Evolutionary conservation across 163 green algal species (phyloP).

Genomic region (Scenedesmus sp.): DNA sequence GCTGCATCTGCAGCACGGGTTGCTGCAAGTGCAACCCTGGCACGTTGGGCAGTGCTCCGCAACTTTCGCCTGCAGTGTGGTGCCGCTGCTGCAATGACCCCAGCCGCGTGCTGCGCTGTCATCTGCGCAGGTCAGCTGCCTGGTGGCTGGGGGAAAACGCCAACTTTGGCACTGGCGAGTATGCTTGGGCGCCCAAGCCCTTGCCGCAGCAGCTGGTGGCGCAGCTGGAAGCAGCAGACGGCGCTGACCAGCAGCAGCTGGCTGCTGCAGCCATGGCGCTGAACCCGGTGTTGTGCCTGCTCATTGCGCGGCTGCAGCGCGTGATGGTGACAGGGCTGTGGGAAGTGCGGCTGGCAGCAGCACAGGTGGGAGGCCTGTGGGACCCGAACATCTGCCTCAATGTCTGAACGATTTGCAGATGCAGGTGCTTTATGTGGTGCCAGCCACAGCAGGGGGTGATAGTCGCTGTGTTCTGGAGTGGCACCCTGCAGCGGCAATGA

Average conservation of each 20-base stretch:
- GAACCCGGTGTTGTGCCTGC: constrained; percentile 69
- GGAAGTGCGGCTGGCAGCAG: constrained; percentile 66
- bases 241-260: constrained; percentile 51
- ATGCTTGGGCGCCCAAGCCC: constrained; percentile 59
- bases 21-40: too few species aligned
- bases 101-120: not conserved
- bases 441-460: too few species aligned
- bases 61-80: too few species aligned
- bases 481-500: too few species aligned
- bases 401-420: too few species aligned
- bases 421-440: too few species aligned
- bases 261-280: constrained; percentile 59
- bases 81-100: too few species aligned
- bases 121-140: constrained; percentile 56
- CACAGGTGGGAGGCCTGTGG: constrained; percentile 16
- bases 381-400: not conserved
- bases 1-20: too few species aligned
- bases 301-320: constrained; percentile 74
- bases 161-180: constrained; percentile 69
- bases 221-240: constrained; percentile 5
- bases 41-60: too few species aligned
- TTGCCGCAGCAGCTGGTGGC: not conserved
- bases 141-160: constrained; percentile 87
- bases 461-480: too few species aligned
- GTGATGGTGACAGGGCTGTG: constrained; percentile 58